Percentiles rank a stretch among this genome's conserved stretches.
Conservation (phyloP, 2,329 filamentous ascomycete species). For the Malbranchea zuffiana region DNA sequence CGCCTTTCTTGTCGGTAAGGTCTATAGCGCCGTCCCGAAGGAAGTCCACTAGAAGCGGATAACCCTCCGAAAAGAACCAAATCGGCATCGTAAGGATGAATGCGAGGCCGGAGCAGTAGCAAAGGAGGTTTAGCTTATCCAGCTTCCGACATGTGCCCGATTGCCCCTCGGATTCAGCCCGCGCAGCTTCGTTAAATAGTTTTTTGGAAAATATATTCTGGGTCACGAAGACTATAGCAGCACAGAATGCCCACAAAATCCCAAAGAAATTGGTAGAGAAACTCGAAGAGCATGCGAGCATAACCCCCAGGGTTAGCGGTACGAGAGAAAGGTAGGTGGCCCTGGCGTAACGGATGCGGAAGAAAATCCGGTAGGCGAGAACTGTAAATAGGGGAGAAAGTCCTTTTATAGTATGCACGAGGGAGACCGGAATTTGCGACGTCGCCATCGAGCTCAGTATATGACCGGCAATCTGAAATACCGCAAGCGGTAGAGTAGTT, state of each 20-base stretch:
- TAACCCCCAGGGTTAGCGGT: constrained; percentile 88
- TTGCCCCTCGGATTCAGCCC: constrained; percentile 64
- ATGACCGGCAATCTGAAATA: constrained; percentile 89
- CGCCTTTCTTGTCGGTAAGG: constrained; percentile 64
- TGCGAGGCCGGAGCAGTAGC: constrained; percentile 90
- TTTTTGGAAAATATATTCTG: constrained; percentile 99
- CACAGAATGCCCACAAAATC: constrained; percentile 76
- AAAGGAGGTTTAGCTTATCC: constrained; percentile 92
- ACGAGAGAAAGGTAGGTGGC: constrained; percentile 81
- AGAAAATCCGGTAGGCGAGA: constrained; percentile 78
- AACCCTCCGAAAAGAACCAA: constrained; percentile 86
- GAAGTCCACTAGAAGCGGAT: constrained; percentile 65
- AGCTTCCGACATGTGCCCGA: constrained; percentile 60
- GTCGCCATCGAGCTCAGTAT: constrained; percentile 90
- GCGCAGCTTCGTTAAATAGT: constrained; percentile 87
- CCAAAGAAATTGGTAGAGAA: constrained; percentile 82
- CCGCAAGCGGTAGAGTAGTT: constrained; percentile 80
- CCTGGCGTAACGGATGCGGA: constrained; percentile 74
- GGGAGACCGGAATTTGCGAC: constrained; percentile 84
- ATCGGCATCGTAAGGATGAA: constrained; percentile 81
- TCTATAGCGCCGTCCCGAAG: constrained; percentile 69
- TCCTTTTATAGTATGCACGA: constrained; percentile 97
- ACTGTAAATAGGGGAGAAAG: constrained; percentile 94
- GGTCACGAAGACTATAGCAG: constrained; percentile 90
- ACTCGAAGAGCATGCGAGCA: constrained; percentile 88